Base-by-base conservation (phyloP, 2,329 filamentous ascomycete genomes). In the Didymella segeticola region DNA sequence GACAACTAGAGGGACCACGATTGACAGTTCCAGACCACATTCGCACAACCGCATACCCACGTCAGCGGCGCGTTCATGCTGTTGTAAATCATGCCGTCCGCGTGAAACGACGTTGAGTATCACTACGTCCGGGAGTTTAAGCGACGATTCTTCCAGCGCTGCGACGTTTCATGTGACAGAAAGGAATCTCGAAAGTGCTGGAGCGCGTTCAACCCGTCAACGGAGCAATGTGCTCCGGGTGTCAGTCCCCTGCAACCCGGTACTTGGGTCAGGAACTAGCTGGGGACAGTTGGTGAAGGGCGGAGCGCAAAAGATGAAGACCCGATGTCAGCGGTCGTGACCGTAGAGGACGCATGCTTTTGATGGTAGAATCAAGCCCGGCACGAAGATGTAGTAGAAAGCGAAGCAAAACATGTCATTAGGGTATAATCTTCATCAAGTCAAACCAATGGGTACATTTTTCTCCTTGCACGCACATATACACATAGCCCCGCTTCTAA, bases 391-490 rank as follows among this genome's bases (percentile, higher is more conserved):
- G 19, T 30, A 42, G 17, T 10, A 12, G 2, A 33, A 29, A 50
- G 33, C 12, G 43, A 54, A 17, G 38, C 42, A 25, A 11, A 31
- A 14, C 38, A 27, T 54, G 25, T 48, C 45, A 48, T 48, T 54
- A 48, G 51, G 51, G 51, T 54, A 54, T 54, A 54, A 48, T 48
- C 27, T 14, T 22, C 20, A 26, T 25, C 42, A 23, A 15, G 14
- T 15, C 41, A 20, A 25, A 9, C 41, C 29, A 43, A 7, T 19
- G 11, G 15, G 7, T 36, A 29, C 37, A 30, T 43, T 42, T 15
- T 20, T n/a, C n/a, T 20, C 15, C 11, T 23, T 22, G 14, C 15
- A 6, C 39, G 14, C 47, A 31, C 33, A 52, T 41, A 46, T 17
- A 53, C 49, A 36, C 11, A n/a, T 17, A 20, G 5, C 30, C 5